Evolutionary conservation across 352 stramenopile species (phyloP).

Genomic region (Globisporangium heterothallicum): DNA sequence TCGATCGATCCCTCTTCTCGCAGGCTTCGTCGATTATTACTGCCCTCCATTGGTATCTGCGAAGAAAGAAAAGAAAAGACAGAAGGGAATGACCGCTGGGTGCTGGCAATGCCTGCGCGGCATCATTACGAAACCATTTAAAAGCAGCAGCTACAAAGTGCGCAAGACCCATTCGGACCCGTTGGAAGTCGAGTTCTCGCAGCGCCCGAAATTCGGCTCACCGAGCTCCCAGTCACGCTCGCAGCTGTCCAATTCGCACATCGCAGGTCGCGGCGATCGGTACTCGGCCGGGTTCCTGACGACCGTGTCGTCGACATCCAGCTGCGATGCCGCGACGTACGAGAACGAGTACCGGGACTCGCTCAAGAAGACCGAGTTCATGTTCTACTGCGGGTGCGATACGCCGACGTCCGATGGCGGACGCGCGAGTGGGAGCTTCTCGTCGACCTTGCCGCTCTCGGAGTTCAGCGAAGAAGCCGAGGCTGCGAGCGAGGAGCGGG

Average conservation of each 20-base stretch:
- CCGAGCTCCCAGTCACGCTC: conserved; percentile 12
- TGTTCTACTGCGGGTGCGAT: conserved; percentile 52
- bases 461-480: conserved; percentile 9
- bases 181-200: conserved; percentile 15
- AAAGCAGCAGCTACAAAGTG: conserved; percentile 18
- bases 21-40: neutral
- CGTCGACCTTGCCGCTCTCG: conserved; percentile 9
- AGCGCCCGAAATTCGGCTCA: conserved; percentile 12
- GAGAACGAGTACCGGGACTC: conserved; percentile 28
- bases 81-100: neutral
- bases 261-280: conserved; percentile 6
- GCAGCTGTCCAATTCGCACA: conserved; percentile 9
- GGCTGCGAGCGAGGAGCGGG: conserved; percentile 12
- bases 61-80: no score
- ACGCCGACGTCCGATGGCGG: conserved; percentile 29
- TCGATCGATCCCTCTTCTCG: no score
- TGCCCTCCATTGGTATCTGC: no score
- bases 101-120: conserved; percentile 11
- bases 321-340: conserved; percentile 21
- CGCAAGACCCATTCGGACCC: conserved; percentile 17
- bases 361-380: conserved; percentile 34
- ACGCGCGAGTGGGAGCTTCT: conserved; percentile 29
- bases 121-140: conserved; percentile 14
- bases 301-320: conserved; percentile 15
- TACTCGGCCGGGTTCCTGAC: conserved; percentile 11